A percentile compares a stretch with the other conserved stretches of the same genome.
Conservation (phyloP, 192 early-diverging fungal species). For the Coemansia sp. region DNA sequence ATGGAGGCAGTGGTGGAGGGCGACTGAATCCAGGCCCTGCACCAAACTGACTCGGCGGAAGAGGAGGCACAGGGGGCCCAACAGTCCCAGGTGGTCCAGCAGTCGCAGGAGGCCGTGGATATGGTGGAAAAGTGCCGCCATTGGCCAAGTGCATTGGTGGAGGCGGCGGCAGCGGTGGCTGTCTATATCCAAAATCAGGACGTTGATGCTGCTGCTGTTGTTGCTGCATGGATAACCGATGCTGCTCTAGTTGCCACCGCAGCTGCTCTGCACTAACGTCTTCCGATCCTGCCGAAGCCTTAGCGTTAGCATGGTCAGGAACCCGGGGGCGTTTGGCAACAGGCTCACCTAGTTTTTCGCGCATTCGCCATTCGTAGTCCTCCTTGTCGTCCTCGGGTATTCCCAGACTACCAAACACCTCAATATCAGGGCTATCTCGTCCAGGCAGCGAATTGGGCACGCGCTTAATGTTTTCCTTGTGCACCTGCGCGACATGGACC, state of each 20-base stretch:
- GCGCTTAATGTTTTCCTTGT: slow-evolving; percentile 76
- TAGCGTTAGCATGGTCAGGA: slow-evolving; percentile 39
- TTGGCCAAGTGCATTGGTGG: slow-evolving; percentile 1
- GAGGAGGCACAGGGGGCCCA: slow-evolving; percentile 11
- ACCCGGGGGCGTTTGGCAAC: slow-evolving; percentile 46
- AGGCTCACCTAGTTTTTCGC: slow-evolving; percentile 50
- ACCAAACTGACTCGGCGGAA: background rate
- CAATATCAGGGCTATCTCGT: slow-evolving; percentile 81
- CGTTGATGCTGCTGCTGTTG: slow-evolving; percentile 41
- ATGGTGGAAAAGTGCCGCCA: background rate
- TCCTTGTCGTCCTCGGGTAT: slow-evolving; percentile 79
- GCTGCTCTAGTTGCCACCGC: slow-evolving; percentile 51
- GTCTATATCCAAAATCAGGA: slow-evolving; percentile 1
- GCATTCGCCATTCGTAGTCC: slow-evolving; percentile 61
- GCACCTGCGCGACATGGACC: slow-evolving; percentile 88
- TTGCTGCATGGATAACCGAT: slow-evolving; percentile 51
- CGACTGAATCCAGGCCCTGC: background rate
- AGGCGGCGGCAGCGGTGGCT: slow-evolving; percentile 1
- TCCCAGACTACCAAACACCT: slow-evolving; percentile 94
- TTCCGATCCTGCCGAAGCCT: slow-evolving; percentile 21
- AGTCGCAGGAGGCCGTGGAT: background rate
- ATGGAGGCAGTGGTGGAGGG: slow-evolving; percentile 3
- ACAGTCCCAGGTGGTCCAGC: background rate
- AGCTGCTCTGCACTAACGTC: slow-evolving; percentile 47
- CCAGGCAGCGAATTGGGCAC: slow-evolving; percentile 85